Conservation (phyloP, 2,329 filamentous ascomycete genomes). For the Cylindrodendrum hubeiense region DNA sequence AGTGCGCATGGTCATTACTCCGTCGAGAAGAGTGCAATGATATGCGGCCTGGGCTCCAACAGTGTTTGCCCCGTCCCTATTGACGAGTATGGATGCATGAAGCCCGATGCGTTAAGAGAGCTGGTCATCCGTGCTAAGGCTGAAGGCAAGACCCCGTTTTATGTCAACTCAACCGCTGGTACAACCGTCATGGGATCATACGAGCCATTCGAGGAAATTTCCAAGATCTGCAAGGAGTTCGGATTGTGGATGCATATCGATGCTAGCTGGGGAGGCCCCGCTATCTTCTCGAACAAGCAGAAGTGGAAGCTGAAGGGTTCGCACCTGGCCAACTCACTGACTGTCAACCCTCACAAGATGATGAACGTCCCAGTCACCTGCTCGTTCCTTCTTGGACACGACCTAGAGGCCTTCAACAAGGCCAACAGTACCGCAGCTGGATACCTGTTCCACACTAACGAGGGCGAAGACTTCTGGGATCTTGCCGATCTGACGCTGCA, state of each 20-base stretch:
- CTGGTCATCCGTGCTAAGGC: conserved; percentile 71
- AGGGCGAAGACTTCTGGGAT: conserved; percentile 79
- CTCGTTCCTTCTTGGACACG: conserved; percentile 85
- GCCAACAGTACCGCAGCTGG: conserved; percentile 90
- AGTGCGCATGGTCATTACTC: conserved; percentile 93
- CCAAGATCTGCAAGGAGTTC: conserved; percentile 76
- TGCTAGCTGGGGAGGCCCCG: conserved; percentile 89
- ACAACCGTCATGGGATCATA: conserved; percentile 94
- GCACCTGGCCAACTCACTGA: conserved; percentile 83
- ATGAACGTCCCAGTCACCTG: conserved; percentile 91
- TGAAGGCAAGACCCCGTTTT: conserved; percentile 85
- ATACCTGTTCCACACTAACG: conserved; percentile 81
- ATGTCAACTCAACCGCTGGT: conserved; percentile 95
- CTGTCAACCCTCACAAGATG: conserved; percentile 98
- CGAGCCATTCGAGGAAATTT: conserved; percentile 81
- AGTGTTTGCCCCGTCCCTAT: conserved; percentile 82
- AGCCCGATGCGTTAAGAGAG: conserved; percentile 71
- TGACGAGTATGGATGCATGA: conserved; percentile 79
- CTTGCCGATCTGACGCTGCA: conserved; percentile 93
- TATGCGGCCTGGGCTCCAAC: conserved; percentile 83
- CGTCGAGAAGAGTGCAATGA: conserved; percentile 93
- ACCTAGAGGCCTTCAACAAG: conserved; percentile 80
- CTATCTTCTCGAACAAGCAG: conserved; percentile 79
- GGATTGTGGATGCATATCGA: conserved; percentile 94
- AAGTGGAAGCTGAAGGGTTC: conserved; percentile 75